These are phyloP conservation scores for Globisporangium spiculum DNA, from an alignment of 352 stramenopile species.

Conservation along the genomic window DNA sequence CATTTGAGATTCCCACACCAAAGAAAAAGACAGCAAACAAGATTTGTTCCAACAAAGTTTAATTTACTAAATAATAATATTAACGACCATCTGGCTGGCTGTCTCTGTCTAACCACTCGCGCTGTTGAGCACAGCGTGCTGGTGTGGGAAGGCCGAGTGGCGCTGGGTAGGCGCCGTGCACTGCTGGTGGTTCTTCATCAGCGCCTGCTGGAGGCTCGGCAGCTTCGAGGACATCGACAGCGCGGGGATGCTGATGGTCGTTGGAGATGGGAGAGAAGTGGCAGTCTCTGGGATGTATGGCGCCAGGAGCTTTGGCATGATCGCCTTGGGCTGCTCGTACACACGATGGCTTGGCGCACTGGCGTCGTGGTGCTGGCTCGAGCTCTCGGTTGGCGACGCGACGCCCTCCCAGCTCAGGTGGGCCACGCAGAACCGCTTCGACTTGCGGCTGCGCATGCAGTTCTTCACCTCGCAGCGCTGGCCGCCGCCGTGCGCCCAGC, in stretches of 20 bases:
- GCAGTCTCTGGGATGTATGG: not conserved
- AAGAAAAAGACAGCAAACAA: too few species aligned
- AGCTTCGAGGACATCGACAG: slow-evolving; percentile 23
- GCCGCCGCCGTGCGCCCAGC: slow-evolving; percentile 61
- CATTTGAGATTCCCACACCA: not conserved
- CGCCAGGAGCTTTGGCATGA: slow-evolving; percentile 25
- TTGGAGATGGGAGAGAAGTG: not conserved
- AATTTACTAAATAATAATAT: slow-evolving; percentile 1
- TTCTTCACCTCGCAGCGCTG: slow-evolving; percentile 57
- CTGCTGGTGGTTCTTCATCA: slow-evolving; percentile 30
- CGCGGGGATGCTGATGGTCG: slow-evolving; percentile 12
- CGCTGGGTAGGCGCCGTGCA: not conserved
- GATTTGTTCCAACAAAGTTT: not conserved
- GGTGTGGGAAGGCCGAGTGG: not conserved
- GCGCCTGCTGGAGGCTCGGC: slow-evolving; percentile 42
- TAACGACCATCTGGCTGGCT: not conserved
- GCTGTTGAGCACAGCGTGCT: not conserved
- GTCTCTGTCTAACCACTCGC: not conserved
- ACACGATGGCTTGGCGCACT: slow-evolving; percentile 3
- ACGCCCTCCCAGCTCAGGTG: slow-evolving; percentile 45
- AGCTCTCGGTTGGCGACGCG: not conserved
- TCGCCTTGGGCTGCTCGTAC: slow-evolving; percentile 24
- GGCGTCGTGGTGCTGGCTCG: not conserved
- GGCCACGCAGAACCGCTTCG: slow-evolving; percentile 59
- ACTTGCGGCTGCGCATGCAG: slow-evolving; percentile 62